Base-by-base conservation (phyloP, 2,329 filamentous ascomycete genomes). In the Verticillium tricorpus region DNA sequence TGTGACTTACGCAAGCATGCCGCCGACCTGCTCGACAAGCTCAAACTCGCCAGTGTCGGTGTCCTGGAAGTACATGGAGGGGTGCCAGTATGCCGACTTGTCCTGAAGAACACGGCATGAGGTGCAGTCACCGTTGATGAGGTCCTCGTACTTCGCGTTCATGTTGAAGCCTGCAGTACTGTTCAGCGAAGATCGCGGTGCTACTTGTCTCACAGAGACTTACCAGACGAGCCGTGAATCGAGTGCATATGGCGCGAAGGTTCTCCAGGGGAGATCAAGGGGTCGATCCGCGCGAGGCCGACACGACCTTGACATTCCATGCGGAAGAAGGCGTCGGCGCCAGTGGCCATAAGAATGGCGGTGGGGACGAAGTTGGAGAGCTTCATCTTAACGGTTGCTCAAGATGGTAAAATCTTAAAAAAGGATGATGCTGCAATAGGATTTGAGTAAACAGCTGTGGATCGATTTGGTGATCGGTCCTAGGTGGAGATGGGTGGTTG, bases 11-110 rank as follows among this genome's bases (percentile, higher is more conserved):
- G 89, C 90, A 71, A 96, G 86, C 85, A 96, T 92, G 65, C 93
- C 92, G 64, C 92, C 92, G 58, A 89, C 84, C 72, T 95, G 88
- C 1, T 83, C 76, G 56, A 96, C 91, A 61, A 90, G 74, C 68
- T 90, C 84, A 58, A 86, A 86, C 61, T 86, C 79, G 62, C 89
- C 85, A 67, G 90, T 89, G 14, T 76, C 70, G 5, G 72, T 71
- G 69, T 93, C 85, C 71, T 88, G 76, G 74, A 96, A 97, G 78
- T 94, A 93, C 65, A 96, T 72, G 2, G 85, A 77, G 1, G 93
- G 93, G 59, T 87, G 86, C 91, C 92, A 97, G 78, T 97, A 97
- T 35, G 87, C 88, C n/a, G 92, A 96, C 77, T 88, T 89, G 77
- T 97, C 93, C 76, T 94, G 82, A 40, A 80, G 86, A 52, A 96